Evolutionary conservation across 306 rosid species (phyloP), one percentile per base, ranked within the genome.

Genomic region (Dalbergia cultrata): DNA sequence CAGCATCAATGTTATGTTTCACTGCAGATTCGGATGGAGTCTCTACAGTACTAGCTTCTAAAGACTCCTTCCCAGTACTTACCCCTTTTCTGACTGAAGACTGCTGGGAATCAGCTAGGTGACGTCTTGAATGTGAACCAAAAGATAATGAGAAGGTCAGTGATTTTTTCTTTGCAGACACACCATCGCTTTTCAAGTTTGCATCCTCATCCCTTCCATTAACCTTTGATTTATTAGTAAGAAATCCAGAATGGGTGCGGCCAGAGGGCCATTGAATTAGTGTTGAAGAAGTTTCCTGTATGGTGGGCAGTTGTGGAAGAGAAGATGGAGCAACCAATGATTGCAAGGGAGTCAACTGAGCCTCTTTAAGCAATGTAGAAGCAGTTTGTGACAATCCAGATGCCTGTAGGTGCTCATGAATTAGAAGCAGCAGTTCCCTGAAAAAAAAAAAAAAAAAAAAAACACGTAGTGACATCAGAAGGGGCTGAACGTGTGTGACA

Each of bases 371-470:
- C 84, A 96, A 82, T 8, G 74, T 7, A 63, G 89, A 76, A 69
- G 99, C 99, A 82, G 99, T 79, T 63, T 85, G 41, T 37, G 76
- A 68, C 87, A 93, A 85, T 17, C 99, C 99, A 85, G 95, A 93
- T 81, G 99, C 99, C 83, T 90, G 97, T 37, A 96, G 90, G 86
- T 96, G 99, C 81, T 96, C 99, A 56, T 96, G 99, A 76, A 96
- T 90, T 64, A 96, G 82, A 31, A 90, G 98, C 79, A 96, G 67
- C 37, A 96, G 98, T 74, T 96, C 99, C 93, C 99, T 96, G 90
- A 81, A 78, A 67, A 68, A 34, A 68, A 44, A 34, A 34, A 68
- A 44, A 49, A 74, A 35, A 39, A 76, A 72, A 37, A 13, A 69
- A 47, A 87, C 22, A 2, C 31, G 31, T 1, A 67, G 50, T 79